Percentiles rank a stretch among this genome's conserved stretches.
Evolutionary conservation across 1,139 yeast genomes (phyloP).

Genomic region (Taiozyma onychis): DNA sequence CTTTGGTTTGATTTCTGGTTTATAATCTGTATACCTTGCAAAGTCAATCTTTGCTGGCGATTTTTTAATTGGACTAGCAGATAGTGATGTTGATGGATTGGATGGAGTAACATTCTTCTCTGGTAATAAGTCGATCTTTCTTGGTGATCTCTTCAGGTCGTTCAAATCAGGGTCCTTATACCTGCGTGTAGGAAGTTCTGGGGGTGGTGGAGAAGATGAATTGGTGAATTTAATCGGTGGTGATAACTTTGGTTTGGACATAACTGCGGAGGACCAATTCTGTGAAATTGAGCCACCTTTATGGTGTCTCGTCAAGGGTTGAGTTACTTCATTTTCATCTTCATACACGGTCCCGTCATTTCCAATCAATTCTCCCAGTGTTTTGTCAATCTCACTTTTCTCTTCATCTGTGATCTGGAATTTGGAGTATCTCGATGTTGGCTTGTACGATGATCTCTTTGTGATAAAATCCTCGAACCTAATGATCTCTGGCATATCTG

Average conservation of each 20-base stretch:
- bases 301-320: constrained; percentile 4
- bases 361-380: constrained; percentile 15
- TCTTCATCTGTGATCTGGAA: constrained; percentile 17
- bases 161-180: constrained; percentile 1
- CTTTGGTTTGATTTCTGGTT: constrained; percentile 1
- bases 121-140: constrained; percentile 4
- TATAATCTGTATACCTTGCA: background rate
- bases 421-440: constrained; percentile 14
- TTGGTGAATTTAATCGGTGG: constrained; percentile 1
- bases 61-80: constrained; percentile 5
- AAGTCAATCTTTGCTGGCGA: constrained; percentile 14
- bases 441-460: background rate
- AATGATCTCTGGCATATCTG: constrained; percentile 18
- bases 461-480: constrained; percentile 21
- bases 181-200: constrained; percentile 1
- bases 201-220: background rate
- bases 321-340: background rate
- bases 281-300: constrained; percentile 8
- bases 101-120: background rate
- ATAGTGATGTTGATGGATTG: background rate
- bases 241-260: constrained; percentile 2
- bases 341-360: background rate
- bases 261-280: constrained; percentile 7
- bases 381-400: constrained; percentile 15
- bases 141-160: constrained; percentile 13